phyloP scores from a whole-genome alignment of 163 green algal genomes.

The Chlamydomonas reinhardtii region DNA sequence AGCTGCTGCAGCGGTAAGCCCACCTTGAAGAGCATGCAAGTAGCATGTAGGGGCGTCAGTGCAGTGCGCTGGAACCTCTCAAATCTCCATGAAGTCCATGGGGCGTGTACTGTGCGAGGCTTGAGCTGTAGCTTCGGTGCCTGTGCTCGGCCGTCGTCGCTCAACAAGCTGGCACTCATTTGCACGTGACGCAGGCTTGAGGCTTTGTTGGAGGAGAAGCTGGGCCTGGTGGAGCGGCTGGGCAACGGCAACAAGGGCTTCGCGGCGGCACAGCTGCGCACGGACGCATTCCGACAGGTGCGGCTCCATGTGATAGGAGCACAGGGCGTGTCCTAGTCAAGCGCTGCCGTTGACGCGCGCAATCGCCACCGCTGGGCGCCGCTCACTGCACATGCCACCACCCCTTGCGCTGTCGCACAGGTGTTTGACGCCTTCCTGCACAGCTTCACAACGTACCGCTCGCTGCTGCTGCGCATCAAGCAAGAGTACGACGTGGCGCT shows the following conservation, averaged over 20 bases:
- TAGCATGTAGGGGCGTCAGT: no score
- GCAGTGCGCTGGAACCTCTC: no score
- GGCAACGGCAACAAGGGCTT: slow-evolving; percentile 58
- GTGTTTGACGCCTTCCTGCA: slow-evolving; percentile 80
- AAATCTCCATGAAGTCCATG: no score
- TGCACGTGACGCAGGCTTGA: slow-evolving; percentile 49
- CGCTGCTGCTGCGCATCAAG: slow-evolving; percentile 72
- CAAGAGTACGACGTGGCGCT: slow-evolving; percentile 71
- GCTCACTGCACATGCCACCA: no score
- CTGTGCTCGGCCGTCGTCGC: no score
- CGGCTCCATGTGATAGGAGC: background rate
- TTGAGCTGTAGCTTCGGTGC: no score
- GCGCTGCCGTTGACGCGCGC: no score
- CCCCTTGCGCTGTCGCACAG: slow-evolving; percentile 18
- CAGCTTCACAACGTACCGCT: slow-evolving; percentile 78
- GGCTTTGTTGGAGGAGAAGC: slow-evolving; percentile 57
- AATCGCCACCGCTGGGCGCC: no score
- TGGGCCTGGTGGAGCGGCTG: slow-evolving; percentile 53
- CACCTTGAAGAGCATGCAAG: no score
- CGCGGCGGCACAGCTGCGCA: slow-evolving; percentile 57
- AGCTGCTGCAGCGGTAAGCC: slow-evolving; percentile 46
- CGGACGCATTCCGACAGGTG: slow-evolving; percentile 58
- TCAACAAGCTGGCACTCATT: no score
- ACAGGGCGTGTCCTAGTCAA: no score
- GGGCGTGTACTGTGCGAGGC: no score